A percentile compares a stretch with the other conserved stretches of the same genome.
phyloP scores from a whole-genome alignment of 352 stramenopile species.

The Globisporangium paddicum region DNA sequence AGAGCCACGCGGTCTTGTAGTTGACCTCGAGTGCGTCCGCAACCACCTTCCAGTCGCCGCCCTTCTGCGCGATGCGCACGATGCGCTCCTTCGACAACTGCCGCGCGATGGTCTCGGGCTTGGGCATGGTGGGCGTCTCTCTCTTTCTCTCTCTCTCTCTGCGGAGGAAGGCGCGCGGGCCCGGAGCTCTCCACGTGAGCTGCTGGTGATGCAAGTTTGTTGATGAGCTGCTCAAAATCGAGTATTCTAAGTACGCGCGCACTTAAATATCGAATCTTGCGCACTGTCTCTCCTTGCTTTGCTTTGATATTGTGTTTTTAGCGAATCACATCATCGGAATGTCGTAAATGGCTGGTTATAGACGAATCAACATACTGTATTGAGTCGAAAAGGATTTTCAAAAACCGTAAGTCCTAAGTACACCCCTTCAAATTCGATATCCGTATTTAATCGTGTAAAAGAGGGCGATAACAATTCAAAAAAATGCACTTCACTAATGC shows the following conservation, averaged over 20 bases:
- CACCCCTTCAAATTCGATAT: too few relatives aligned
- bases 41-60: slow-evolving; percentile 17
- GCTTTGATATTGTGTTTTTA: slow-evolving; percentile 1
- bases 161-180: neutral
- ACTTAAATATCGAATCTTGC: neutral
- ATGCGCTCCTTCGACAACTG: slow-evolving; percentile 16
- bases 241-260: neutral
- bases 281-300: neutral
- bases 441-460: too few relatives aligned
- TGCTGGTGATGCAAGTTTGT: too few relatives aligned
- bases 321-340: too few relatives aligned
- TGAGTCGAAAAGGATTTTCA: too few relatives aligned
- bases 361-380: too few relatives aligned
- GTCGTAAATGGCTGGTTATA: too few relatives aligned
- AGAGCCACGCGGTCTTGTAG: slow-evolving; percentile 21
- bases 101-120: slow-evolving; percentile 17
- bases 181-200: neutral
- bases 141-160: neutral
- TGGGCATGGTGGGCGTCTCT: slow-evolving; percentile 10
- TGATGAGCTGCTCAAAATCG: neutral
- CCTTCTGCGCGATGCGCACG: slow-evolving; percentile 17
- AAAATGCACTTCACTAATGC: too few relatives aligned
- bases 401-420: too few relatives aligned
- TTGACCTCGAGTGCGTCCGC: slow-evolving; percentile 17
- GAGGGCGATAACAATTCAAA: too few relatives aligned